Evolutionary conservation across 106 monocot species (phyloP), one percentile per base, ranked within the genome.

Genomic region (Dendrobium chrysotoxum): DNA sequence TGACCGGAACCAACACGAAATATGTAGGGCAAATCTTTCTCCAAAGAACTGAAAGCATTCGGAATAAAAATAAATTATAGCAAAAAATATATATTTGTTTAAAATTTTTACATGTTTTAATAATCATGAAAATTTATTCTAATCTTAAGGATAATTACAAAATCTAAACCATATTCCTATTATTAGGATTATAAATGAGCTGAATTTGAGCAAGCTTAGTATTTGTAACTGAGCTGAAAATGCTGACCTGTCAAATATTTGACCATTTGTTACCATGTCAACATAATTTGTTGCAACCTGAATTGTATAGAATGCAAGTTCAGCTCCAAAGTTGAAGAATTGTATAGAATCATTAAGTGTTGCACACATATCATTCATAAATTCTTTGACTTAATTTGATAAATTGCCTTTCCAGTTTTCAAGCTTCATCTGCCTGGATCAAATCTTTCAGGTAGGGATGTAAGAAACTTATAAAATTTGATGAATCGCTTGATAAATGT

Each of bases 261-360:
- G 95, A 26, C 94, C 95, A 77, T 86, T 87, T 57, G 88, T 85
- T 68, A 99, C 85, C 92, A 99, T 92, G 72, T 92, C 98, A 61
- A 99, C 92, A 88, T 95, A 95, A 87, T 99, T 95, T 79, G 95
- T 92, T 53, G 95, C 95, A 83, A 99, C 94, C 98, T 99, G 84
- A 35, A 70, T 82, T 76, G 39, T 18, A 44, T 35, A 38, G 40
- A 80, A 13, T 18, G 30, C 21, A 65, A 65, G 12, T 54, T 54
- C 17, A 54, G 65, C 65, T 21, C 25, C 25, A 65, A 7, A 65
- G 65, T 65, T 65, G n/a, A 65, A 7, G 21, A 38, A 71, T 16
- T 28, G 7, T 68, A 30, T 31, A 13, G 7, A 23, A 71, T 12
- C 28, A 71, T 4, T 71, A 71, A 16, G 0, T 13, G 13, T 1